Base-by-base conservation (phyloP, 495 filamentous ascomycete genomes). In the Amniculicola lignicola region DNA sequence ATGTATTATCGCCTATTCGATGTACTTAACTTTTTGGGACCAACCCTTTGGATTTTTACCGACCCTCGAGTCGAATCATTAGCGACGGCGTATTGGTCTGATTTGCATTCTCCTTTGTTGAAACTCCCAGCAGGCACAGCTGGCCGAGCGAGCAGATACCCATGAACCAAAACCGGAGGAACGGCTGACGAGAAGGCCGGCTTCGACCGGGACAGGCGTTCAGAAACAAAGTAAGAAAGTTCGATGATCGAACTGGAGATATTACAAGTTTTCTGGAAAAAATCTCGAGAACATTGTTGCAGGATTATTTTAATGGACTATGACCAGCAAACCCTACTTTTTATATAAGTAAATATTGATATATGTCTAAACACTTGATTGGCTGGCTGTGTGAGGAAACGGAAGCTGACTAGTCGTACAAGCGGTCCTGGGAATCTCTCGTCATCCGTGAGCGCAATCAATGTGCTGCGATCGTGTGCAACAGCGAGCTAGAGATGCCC, bases 41-140 rank as follows among this genome's bases (percentile, higher is more conserved):
- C 18, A 12, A 25, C 29, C 23, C 14, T 42, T 27, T 21, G 16
- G 10, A n/a, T 35, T 24, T 52, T 55, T 35, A 18, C 45, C 58
- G 51, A 35, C 46, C 49, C 28, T 51, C 16, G 10, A 15, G 44
- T 44, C 38, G 35, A 43, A 38, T 51, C 57, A 60, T 55, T 40
- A 61, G 58, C 58, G 58, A 54, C 58, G 58, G 58, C 58, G 58
- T 35, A 40, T 21, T 31, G 58, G 15, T 44, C 56, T 15, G 4
- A 51, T 51, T 49, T 42, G 11, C 21, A 12, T 24, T 61, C 45
- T 50, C 23, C n/a, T 42, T 50, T 39, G 28, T 50, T 29, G 14
- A 11, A 15, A 24, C 29, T 5, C 10, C 19, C 45, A 45, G 44
- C 45, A 40, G 49, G 39, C 25, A 57, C 18, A 44, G 3, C 10